A percentile compares a stretch with the other conserved stretches of the same genome.
These are phyloP conservation scores for Arthrobotrys conoides DNA, from an alignment of 2,329 filamentous ascomycete genomes.

Conservation along the genomic window DNA sequence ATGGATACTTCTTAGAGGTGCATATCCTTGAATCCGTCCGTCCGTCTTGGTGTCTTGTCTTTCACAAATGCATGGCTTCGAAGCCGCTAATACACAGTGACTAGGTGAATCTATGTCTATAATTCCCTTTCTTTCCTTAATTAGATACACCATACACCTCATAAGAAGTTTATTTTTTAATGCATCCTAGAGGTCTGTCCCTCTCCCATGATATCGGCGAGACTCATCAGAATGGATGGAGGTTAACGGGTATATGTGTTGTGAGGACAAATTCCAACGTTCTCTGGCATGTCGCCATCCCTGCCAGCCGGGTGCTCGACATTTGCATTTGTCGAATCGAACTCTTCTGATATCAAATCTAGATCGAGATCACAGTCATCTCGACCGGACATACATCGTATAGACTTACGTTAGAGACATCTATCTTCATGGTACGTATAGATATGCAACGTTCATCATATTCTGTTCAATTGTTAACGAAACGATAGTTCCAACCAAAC, in stretches of 20 bases:
- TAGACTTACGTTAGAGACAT: background rate
- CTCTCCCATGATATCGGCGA: too few species aligned
- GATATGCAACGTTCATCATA: background rate
- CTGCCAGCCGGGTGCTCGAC: background rate
- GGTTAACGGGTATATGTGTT: background rate
- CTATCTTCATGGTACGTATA: background rate
- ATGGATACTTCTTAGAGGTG: background rate
- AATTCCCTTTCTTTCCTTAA: too few species aligned
- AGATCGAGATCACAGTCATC: background rate
- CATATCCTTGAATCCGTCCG: background rate
- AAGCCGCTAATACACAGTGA: too few species aligned
- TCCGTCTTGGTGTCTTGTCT: background rate
- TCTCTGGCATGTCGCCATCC: constrained; percentile 10
- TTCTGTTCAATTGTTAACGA: constrained; percentile 16
- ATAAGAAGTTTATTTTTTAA: too few species aligned
- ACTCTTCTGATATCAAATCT: background rate
- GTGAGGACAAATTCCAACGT: background rate
- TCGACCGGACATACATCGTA: background rate
- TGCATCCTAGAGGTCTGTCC: too few species aligned
- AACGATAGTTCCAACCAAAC: constrained; percentile 17
- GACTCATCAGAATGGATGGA: too few species aligned
- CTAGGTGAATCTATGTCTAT: too few species aligned
- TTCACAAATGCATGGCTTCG: background rate
- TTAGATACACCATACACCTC: too few species aligned
- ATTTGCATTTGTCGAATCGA: constrained; percentile 3